A percentile compares a stretch with the other conserved stretches of the same genome.
These are phyloP conservation scores for Penicillium sclerotiorum DNA, from an alignment of 2,329 filamentous ascomycete species.

Conservation along the genomic window DNA sequence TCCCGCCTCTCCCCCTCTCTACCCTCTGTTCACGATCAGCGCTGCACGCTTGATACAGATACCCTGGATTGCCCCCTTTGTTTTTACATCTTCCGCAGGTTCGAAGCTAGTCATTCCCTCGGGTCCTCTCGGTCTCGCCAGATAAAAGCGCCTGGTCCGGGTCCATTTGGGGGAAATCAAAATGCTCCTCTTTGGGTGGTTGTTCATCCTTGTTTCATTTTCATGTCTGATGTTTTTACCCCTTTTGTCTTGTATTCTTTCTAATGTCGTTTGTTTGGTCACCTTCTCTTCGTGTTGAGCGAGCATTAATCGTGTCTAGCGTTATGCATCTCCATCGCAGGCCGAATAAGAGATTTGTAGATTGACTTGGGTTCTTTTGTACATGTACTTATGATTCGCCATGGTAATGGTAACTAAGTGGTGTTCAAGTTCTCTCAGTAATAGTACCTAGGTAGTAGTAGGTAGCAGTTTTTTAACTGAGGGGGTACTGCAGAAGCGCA, in stretches of 20 bases:
- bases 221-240: conserved; percentile 1
- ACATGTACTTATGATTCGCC: not conserved
- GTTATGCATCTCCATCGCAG: conserved; percentile 18
- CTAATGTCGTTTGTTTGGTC: too few species aligned
- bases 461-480: too few species aligned
- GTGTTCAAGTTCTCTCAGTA: too few species aligned
- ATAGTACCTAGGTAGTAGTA: too few species aligned
- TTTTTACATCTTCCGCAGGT: conserved; percentile 34
- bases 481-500: too few species aligned
- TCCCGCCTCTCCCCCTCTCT: conserved; percentile 3
- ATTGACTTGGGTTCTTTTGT: conserved; percentile 1
- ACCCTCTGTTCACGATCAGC: conserved; percentile 29
- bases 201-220: not conserved
- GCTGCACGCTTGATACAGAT: conserved; percentile 35
- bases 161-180: conserved; percentile 6
- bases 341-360: conserved; percentile 12
- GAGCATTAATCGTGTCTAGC: conserved; percentile 23
- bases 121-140: not conserved
- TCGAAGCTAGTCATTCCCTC: conserved; percentile 33
- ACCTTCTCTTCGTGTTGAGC: too few species aligned
- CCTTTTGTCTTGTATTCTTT: conserved; percentile 1
- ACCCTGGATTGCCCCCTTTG: conserved; percentile 29
- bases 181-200: conserved; percentile 17
- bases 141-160: conserved; percentile 1
- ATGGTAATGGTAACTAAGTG: too few species aligned